Evolutionary conservation across 495 filamentous ascomycete genomes (phyloP).

Genomic region (Poronia punctata): DNA sequence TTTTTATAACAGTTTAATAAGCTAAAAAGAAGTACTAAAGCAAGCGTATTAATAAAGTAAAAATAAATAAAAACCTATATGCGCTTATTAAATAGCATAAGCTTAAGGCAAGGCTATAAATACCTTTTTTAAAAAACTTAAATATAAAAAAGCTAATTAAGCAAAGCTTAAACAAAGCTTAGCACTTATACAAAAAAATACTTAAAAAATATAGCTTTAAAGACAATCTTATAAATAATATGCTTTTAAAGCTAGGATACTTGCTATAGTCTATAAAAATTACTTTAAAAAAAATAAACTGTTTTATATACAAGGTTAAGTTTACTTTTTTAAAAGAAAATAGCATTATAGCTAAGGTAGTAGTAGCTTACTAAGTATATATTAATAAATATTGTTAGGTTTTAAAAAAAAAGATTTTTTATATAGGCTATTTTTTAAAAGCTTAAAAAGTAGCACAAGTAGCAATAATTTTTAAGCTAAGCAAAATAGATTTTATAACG

Average conservation of each 20-base stretch:
- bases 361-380: background rate
- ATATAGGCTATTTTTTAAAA: background rate
- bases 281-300: background rate
- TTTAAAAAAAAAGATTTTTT: background rate
- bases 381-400: background rate
- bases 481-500: background rate
- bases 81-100: background rate
- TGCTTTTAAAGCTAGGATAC: background rate
- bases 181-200: background rate
- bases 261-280: background rate
- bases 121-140: background rate
- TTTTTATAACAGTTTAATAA: background rate
- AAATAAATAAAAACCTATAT: background rate
- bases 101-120: background rate
- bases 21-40: background rate
- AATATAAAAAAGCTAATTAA: background rate
- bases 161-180: background rate
- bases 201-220: background rate
- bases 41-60: background rate
- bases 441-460: background rate
- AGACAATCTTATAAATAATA: background rate
- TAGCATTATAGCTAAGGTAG: background rate
- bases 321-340: background rate
- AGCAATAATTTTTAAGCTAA: background rate
- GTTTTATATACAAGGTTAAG: background rate